Evolutionary conservation across 2,329 filamentous ascomycete genomes (phyloP), one percentile per base, ranked within the genome.

Genomic region (Claviceps sp.): DNA sequence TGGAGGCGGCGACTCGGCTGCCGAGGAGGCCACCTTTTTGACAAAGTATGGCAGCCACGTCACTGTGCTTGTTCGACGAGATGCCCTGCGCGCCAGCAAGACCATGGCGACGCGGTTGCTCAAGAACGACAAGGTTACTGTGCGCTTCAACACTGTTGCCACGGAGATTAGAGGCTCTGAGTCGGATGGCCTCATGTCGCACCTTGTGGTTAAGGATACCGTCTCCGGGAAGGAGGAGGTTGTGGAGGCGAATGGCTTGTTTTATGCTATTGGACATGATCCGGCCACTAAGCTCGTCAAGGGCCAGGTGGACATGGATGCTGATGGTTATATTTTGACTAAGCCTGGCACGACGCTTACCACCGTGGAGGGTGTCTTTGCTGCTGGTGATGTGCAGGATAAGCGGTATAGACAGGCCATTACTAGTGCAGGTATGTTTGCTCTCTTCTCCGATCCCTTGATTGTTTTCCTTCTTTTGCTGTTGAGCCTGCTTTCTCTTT

Each of bases 341-440:
- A 81, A 85, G 69, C 86, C 93, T 3, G 94, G 93, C 52, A 91
- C 89, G 46, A 89, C 89, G 54, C 77, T 85, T 64, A 98, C 93
- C 47, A 95, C 82, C 69, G 70, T 96, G 5, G 81, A 89, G 65
- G 93, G 93, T 67, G 89, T 98, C 19, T 98, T 96, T 65, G 93
- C 93, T 40, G 93, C 91, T 10, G 93, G 93, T 57, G 93, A 98
- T 66, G 94, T 98, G 10, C 93, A 98, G 75, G 94, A 98, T 68
- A 98, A 97, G 84, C 82, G 85, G 65, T 98, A 98, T 70, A 82
- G 93, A 67, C 93, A 98, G 74, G 93, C 93, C 47, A 94, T 98
- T 59, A 98, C 93, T 58, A 96, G 90, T 72, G 93, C 93, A 61
- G 91, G 89, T 89, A 75, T 66, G 84, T 80, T 43, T 40, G 39